Conservation (phyloP, 1,139 yeast genomes). For the Torulaspora pretoriensis region DNA sequence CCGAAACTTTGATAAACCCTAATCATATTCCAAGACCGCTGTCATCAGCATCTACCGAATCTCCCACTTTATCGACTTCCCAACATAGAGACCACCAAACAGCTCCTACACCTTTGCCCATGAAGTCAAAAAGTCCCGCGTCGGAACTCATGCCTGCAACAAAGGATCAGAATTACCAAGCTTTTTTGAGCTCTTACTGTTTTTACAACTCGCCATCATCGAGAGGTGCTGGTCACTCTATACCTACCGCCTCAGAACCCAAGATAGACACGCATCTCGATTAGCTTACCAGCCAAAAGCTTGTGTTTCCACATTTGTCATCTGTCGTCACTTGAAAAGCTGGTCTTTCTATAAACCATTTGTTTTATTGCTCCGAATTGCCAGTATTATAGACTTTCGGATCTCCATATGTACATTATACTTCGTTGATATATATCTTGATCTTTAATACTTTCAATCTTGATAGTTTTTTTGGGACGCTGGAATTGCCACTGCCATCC, state of each 20-base stretch:
- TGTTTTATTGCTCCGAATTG: constrained; percentile 1
- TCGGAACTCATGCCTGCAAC: constrained; percentile 4
- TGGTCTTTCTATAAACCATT: constrained; percentile 6
- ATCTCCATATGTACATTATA: neutral
- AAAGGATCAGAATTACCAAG: constrained; percentile 26
- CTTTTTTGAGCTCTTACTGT: constrained; percentile 28
- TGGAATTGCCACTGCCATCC: no score
- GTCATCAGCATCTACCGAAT: constrained; percentile 10
- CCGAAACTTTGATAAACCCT: constrained; percentile 19
- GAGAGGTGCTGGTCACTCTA: neutral
- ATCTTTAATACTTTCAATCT: neutral
- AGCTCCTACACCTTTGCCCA: neutral
- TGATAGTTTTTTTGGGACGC: no score
- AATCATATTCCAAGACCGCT: constrained; percentile 10
- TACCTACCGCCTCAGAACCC: neutral
- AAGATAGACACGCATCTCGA: neutral
- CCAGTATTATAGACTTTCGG: constrained; percentile 5
- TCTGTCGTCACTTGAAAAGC: constrained; percentile 1
- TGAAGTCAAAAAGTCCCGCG: neutral
- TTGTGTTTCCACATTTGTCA: neutral
- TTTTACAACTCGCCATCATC: constrained; percentile 21
- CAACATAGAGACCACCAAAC: neutral
- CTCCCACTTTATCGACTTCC: constrained; percentile 2
- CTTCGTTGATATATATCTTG: neutral
- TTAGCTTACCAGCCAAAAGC: neutral